phyloP scores from a whole-genome alignment of 257 asterid genomes.

The Eucommia ulmoides region DNA sequence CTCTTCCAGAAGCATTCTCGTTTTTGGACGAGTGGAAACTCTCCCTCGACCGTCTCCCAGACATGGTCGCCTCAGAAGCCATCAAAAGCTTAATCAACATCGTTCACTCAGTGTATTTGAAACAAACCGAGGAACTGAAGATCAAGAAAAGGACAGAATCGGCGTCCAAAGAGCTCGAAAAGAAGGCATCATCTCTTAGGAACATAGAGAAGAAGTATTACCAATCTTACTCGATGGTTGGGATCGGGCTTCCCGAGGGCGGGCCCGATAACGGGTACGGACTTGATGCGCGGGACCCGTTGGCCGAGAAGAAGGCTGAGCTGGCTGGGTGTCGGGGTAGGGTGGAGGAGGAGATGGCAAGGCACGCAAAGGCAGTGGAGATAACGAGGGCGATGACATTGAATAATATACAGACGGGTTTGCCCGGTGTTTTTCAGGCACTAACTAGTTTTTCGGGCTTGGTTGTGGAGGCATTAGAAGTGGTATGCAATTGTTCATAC shows the following conservation, averaged over 20 bases:
- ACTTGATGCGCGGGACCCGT: slow-evolving; percentile 82
- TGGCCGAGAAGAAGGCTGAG: slow-evolving; percentile 79
- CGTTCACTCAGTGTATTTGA: slow-evolving; percentile 60
- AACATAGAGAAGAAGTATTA: slow-evolving; percentile 81
- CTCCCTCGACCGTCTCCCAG: slow-evolving; percentile 78
- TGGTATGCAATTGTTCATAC: slow-evolving; percentile 74
- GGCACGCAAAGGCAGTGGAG: slow-evolving; percentile 70
- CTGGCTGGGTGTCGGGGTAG: slow-evolving; percentile 74
- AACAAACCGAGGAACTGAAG: slow-evolving; percentile 84
- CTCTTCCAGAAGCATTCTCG: slow-evolving; percentile 34
- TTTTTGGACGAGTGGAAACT: slow-evolving; percentile 94
- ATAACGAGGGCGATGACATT: slow-evolving; percentile 88
- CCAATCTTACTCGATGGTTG: slow-evolving; percentile 73
- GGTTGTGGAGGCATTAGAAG: slow-evolving; percentile 67
- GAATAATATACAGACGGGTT: slow-evolving; percentile 86
- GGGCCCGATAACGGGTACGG: slow-evolving; percentile 49
- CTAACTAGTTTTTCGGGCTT: slow-evolving; percentile 86
- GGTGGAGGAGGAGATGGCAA: slow-evolving; percentile 87
- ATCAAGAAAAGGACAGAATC: slow-evolving; percentile 59
- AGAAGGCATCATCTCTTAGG: slow-evolving; percentile 66
- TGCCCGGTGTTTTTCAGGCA: slow-evolving; percentile 97
- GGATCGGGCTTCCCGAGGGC: slow-evolving; percentile 58
- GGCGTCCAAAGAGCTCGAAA: slow-evolving; percentile 83
- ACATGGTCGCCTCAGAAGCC: slow-evolving; percentile 92
- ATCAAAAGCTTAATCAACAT: slow-evolving; percentile 91